Conservation (phyloP, 768 basidiomycete species). For the Collybia nuda region DNA sequence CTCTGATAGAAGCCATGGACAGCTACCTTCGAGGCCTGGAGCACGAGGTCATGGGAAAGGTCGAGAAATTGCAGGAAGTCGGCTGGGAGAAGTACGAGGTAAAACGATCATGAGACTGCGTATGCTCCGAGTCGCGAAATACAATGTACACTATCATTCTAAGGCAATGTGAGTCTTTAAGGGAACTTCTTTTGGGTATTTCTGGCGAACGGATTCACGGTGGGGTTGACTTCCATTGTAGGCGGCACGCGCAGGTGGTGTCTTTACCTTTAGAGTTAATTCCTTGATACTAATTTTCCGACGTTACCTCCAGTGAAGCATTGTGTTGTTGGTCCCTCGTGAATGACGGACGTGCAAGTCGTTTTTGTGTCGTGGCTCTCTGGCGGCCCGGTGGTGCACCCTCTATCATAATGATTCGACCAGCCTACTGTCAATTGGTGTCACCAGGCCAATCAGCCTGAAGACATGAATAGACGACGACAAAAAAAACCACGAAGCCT, state of each 20-base stretch:
- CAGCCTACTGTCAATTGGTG: no score
- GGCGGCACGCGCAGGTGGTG: conserved; percentile 3
- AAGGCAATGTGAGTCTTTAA: no score
- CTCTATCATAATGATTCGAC: no score
- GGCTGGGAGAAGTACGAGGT: conserved; percentile 88
- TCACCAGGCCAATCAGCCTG: no score
- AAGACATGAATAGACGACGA: no score
- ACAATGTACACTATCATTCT: no score
- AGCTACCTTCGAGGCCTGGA: conserved; percentile 69
- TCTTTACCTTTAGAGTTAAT: conserved; percentile 2
- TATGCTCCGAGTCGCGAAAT: not conserved
- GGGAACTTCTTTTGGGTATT: no score
- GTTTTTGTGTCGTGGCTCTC: not conserved
- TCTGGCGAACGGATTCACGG: not conserved
- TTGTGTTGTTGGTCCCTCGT: not conserved
- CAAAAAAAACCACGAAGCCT: no score
- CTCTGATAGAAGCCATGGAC: conserved; percentile 66
- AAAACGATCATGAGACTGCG: conserved; percentile 20
- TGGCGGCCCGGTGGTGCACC: conserved; percentile 5
- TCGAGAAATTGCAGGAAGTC: conserved; percentile 67
- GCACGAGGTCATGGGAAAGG: conserved; percentile 76
- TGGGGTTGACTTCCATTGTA: not conserved
- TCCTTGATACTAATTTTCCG: conserved; percentile 13
- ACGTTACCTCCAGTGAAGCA: not conserved
- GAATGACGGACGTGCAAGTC: not conserved